These are phyloP conservation scores for Saturnispora besseyi DNA, from an alignment of 805 yeast genomes.

Conservation along the genomic window DNA sequence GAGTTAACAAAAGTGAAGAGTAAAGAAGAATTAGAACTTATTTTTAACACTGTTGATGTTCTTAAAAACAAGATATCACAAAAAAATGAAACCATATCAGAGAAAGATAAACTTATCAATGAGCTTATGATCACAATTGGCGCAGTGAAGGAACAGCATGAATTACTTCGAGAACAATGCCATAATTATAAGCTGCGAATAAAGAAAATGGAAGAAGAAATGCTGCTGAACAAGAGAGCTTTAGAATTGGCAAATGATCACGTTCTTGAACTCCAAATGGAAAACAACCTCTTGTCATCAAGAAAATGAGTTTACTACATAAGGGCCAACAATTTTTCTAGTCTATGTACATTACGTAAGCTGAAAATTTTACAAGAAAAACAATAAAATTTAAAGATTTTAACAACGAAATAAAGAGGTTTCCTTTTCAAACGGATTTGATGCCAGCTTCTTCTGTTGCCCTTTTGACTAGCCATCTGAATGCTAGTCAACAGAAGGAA, in stretches of 20 bases:
- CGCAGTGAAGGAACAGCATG: constrained; percentile 10
- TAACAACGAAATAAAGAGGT: neutral
- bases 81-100: constrained; percentile 7
- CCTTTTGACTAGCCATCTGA: constrained; percentile 13
- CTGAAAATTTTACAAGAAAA: neutral
- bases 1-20: neutral
- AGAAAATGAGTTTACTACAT: constrained; percentile 14
- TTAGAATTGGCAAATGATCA: constrained; percentile 45
- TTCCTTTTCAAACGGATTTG: neutral
- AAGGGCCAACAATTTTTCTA: neutral
- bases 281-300: constrained; percentile 31
- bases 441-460: constrained; percentile 7
- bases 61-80: constrained; percentile 2
- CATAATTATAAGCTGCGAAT: constrained; percentile 16
- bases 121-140: constrained; percentile 8
- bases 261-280: constrained; percentile 39
- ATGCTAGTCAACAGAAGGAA: constrained; percentile 7
- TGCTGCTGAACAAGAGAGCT: constrained; percentile 33
- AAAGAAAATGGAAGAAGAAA: constrained; percentile 23
- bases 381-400: neutral
- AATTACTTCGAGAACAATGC: constrained; percentile 20
- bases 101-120: constrained; percentile 8
- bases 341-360: neutral
- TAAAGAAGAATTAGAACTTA: neutral
- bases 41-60: neutral